Percentiles rank a stretch among this genome's conserved stretches.
Evolutionary conservation across 257 asterid species (phyloP).

Genomic region (Solanum virginianum): DNA sequence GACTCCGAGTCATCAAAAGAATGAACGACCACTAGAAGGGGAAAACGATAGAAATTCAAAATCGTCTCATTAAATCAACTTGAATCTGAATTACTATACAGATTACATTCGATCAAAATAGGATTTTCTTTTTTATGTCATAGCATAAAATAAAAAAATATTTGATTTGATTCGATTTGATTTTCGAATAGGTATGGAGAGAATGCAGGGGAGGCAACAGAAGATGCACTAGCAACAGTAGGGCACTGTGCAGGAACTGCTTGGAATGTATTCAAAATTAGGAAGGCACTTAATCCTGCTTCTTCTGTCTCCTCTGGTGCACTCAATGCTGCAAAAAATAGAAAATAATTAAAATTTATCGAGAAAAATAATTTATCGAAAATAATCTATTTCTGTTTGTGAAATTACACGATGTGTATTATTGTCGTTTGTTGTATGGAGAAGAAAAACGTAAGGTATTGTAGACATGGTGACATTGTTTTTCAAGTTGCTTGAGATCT

Average conservation of each 20-base stretch:
- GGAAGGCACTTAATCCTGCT: conserved; percentile 68
- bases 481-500: neutral
- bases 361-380: neutral
- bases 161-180: no score
- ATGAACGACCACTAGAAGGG: no score
- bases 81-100: no score
- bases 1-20: no score
- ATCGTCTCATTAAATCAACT: no score
- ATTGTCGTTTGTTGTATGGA: neutral
- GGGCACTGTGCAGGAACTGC: conserved; percentile 70
- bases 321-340: conserved; percentile 24
- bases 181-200: conserved; percentile 47
- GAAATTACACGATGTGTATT: neutral
- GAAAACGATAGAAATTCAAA: no score
- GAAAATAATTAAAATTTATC: neutral
- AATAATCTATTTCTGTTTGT: neutral
- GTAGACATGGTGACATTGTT: neutral
- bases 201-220: conserved; percentile 77
- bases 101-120: no score
- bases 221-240: conserved; percentile 53
- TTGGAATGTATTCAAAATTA: conserved; percentile 68
- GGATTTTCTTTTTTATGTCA: no score
- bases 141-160: neutral
- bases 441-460: neutral
- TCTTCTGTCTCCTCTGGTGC: conserved; percentile 30